Percentiles rank a stretch among this genome's conserved stretches.
Evolutionary conservation across 345 rosid genomes (phyloP).

Genomic region (Eucalyptus grandis): DNA sequence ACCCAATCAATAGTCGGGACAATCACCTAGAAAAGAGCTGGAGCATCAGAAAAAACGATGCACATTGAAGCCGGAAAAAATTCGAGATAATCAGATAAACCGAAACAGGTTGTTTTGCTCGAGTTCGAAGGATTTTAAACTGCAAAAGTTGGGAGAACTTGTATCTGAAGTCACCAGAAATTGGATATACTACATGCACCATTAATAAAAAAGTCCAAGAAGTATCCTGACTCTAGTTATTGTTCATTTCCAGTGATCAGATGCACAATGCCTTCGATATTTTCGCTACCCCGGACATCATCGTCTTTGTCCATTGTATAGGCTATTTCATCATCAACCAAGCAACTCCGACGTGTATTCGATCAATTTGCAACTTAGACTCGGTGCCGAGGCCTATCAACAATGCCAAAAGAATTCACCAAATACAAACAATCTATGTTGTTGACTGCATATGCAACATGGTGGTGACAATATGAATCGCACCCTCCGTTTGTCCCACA

Average conservation of each 20-base stretch:
- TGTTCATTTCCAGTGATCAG: neutral
- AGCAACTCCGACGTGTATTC: neutral
- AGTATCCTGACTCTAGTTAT: neutral
- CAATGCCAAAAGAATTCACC: neutral
- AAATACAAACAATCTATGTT: neutral
- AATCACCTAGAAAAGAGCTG: constrained; percentile 1
- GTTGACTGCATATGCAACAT: neutral
- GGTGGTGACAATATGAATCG: neutral
- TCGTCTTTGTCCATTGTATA: neutral
- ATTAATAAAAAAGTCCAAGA: neutral
- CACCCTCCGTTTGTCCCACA: neutral
- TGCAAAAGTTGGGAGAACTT: neutral
- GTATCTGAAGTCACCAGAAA: neutral
- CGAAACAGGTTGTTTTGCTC: neutral
- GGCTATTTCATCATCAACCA: neutral
- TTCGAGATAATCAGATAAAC: neutral
- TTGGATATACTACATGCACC: neutral
- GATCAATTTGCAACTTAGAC: neutral
- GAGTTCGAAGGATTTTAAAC: neutral
- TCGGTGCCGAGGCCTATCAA: neutral
- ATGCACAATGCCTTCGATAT: neutral
- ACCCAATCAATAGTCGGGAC: constrained; percentile 18
- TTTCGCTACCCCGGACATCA: neutral
- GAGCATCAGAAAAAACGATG: neutral
- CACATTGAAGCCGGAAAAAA: neutral